phyloP scores from a whole-genome alignment of 1,284 basidiomycete genomes.

The Boletus smithii region DNA sequence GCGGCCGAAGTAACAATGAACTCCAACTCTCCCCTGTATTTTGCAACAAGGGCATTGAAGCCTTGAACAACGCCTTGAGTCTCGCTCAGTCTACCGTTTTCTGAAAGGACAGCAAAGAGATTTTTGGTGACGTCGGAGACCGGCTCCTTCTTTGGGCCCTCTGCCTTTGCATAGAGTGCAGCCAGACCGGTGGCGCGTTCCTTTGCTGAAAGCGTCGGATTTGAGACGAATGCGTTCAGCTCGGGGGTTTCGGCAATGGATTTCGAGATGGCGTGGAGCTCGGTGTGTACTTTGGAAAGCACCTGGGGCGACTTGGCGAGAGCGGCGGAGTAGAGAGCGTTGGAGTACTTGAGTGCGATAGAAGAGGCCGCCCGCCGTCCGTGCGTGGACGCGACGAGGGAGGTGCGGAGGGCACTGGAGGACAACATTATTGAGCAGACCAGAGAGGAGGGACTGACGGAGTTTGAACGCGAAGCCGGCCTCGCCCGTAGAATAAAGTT shows the following conservation, averaged over 20 bases:
- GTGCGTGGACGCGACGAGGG: slow-evolving; percentile 43
- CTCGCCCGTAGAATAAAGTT: slow-evolving; percentile 14
- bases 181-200: slow-evolving; percentile 75
- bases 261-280: slow-evolving; percentile 70
- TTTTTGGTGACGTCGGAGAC: slow-evolving; percentile 88
- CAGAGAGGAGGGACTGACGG: background rate
- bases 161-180: slow-evolving; percentile 60
- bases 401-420: slow-evolving; percentile 37
- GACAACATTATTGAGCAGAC: slow-evolving; percentile 34
- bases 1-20: slow-evolving; percentile 89
- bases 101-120: slow-evolving; percentile 85
- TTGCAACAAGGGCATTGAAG: slow-evolving; percentile 86
- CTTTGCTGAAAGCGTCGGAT: slow-evolving; percentile 83
- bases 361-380: slow-evolving; percentile 65
- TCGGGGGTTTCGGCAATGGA: slow-evolving; percentile 65
- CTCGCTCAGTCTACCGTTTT: slow-evolving; percentile 90
- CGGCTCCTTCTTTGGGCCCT: slow-evolving; percentile 67
- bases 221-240: slow-evolving; percentile 70
- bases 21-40: slow-evolving; percentile 91
- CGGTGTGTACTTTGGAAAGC: slow-evolving; percentile 79
- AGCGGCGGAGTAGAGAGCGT: slow-evolving; percentile 90
- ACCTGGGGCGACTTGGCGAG: slow-evolving; percentile 78
- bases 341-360: slow-evolving; percentile 90
- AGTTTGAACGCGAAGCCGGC: slow-evolving; percentile 12
- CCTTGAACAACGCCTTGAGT: slow-evolving; percentile 86